Percentiles rank a stretch among this genome's conserved stretches.
phyloP scores from a whole-genome alignment of 2,329 filamentous ascomycete species.

The Ceratocystis variospora region DNA sequence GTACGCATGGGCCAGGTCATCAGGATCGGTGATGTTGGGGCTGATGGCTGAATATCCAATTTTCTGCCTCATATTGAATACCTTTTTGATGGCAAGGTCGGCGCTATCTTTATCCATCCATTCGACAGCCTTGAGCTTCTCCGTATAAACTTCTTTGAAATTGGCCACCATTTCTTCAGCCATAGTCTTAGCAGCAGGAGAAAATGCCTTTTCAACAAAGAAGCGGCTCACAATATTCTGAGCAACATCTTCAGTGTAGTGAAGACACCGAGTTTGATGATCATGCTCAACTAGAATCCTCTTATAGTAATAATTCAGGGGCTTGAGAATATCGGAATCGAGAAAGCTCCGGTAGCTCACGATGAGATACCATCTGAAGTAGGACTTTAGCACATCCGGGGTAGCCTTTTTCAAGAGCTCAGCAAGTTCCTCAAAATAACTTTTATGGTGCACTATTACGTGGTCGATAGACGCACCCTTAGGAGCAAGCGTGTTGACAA shows the following conservation, averaged over 20 bases:
- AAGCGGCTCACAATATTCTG: slow-evolving; percentile 59
- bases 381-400: slow-evolving; percentile 44
- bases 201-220: slow-evolving; percentile 55
- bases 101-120: slow-evolving; percentile 54
- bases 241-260: slow-evolving; percentile 42
- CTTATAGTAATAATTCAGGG: slow-evolving; percentile 46
- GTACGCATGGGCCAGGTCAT: slow-evolving; percentile 44
- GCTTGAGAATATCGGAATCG: slow-evolving; percentile 45
- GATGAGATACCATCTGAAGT: slow-evolving; percentile 51
- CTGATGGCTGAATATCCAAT: slow-evolving; percentile 52
- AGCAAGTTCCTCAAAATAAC: slow-evolving; percentile 46
- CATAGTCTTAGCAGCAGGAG: slow-evolving; percentile 49
- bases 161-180: slow-evolving; percentile 57
- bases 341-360: slow-evolving; percentile 39
- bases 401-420: slow-evolving; percentile 40
- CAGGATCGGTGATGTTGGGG: slow-evolving; percentile 47
- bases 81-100: slow-evolving; percentile 47
- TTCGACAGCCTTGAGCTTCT: slow-evolving; percentile 41
- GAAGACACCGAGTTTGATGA: slow-evolving; percentile 52
- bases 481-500: slow-evolving; percentile 36
- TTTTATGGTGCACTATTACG: slow-evolving; percentile 45
- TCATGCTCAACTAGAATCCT: slow-evolving; percentile 45
- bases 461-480: slow-evolving; percentile 28
- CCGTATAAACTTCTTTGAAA: slow-evolving; percentile 51
- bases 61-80: slow-evolving; percentile 53